Conservation (phyloP, 2,329 filamentous ascomycete genomes). For the Chrysoporthe austroafricana region DNA sequence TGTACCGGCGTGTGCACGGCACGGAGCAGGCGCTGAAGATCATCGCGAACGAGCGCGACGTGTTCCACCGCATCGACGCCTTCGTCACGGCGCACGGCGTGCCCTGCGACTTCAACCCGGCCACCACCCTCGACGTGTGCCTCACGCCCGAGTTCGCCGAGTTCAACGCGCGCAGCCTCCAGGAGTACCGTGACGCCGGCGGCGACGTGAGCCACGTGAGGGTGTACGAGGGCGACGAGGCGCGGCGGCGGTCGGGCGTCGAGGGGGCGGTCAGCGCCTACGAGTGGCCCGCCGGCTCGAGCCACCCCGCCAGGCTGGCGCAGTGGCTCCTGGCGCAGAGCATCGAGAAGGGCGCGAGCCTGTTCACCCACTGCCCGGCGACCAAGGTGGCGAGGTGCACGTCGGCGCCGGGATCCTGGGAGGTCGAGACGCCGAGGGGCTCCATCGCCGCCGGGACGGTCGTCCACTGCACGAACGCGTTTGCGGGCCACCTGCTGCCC, state of each 20-base stretch:
- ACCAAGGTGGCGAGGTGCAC: slow-evolving; percentile 34
- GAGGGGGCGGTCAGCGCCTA: slow-evolving; percentile 47
- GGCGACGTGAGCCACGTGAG: slow-evolving; percentile 48
- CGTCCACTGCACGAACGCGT: slow-evolving; percentile 47
- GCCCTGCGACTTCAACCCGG: slow-evolving; percentile 50
- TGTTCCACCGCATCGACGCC: slow-evolving; percentile 41
- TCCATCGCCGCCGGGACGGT: slow-evolving; percentile 36
- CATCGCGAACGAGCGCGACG: slow-evolving; percentile 47
- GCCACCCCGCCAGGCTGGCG: slow-evolving; percentile 52
- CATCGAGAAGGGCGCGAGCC: slow-evolving; percentile 42
- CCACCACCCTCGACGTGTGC: slow-evolving; percentile 53
- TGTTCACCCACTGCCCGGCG: slow-evolving; percentile 50
- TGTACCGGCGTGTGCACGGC: slow-evolving; percentile 47
- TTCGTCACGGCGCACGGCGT: slow-evolving; percentile 48
- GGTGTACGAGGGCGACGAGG: slow-evolving; percentile 45
- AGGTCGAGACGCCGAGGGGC: slow-evolving; percentile 41
- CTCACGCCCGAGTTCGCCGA: slow-evolving; percentile 50
- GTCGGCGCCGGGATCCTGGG: slow-evolving; percentile 34
- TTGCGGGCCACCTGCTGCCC: slow-evolving; percentile 42
- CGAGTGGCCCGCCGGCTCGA: slow-evolving; percentile 54
- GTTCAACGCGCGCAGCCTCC: slow-evolving; percentile 46
- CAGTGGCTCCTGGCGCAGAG: slow-evolving; percentile 49
- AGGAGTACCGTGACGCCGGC: slow-evolving; percentile 45
- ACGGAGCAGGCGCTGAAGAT: slow-evolving; percentile 49
- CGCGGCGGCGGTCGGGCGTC: slow-evolving; percentile 42